A percentile compares a stretch with the other conserved stretches of the same genome.
Conservation (phyloP, 1,139 yeast species). For the Eremothecium coryli region DNA sequence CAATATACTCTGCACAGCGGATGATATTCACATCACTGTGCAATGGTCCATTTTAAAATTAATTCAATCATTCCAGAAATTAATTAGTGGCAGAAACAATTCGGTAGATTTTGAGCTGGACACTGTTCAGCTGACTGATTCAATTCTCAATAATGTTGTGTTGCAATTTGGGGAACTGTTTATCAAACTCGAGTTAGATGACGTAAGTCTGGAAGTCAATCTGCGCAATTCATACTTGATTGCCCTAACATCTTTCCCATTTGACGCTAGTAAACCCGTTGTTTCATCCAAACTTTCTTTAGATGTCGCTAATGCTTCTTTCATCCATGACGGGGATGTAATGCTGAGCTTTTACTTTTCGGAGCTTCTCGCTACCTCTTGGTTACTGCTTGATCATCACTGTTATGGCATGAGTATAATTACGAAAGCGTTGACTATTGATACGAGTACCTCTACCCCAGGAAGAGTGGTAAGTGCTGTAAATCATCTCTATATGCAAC, state of each 20-base stretch:
- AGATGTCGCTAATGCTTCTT: not conserved
- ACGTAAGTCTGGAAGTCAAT: not conserved
- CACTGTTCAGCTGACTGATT: too few species aligned
- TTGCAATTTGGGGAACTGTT: not conserved
- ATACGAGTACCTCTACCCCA: not conserved
- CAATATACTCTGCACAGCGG: constrained; percentile 9
- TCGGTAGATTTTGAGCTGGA: too few species aligned
- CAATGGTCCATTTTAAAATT: not conserved
- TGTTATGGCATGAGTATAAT: not conserved
- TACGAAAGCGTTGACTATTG: not conserved
- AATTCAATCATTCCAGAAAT: too few species aligned
- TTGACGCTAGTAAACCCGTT: not conserved
- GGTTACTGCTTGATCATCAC: not conserved
- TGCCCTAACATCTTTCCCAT: not conserved
- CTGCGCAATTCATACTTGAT: not conserved
- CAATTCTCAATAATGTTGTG: not conserved
- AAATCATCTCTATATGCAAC: not conserved
- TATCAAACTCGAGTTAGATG: not conserved
- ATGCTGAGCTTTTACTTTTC: not conserved
- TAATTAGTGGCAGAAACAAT: too few species aligned
- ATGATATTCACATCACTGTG: constrained; percentile 13
- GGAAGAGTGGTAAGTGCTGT: too few species aligned
- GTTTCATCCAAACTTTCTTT: not conserved
- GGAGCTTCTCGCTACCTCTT: not conserved
- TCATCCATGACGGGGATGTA: not conserved